phyloP scores from a whole-genome alignment of 2,329 filamentous ascomycete genomes.

The Acrodontium crateriforme region DNA sequence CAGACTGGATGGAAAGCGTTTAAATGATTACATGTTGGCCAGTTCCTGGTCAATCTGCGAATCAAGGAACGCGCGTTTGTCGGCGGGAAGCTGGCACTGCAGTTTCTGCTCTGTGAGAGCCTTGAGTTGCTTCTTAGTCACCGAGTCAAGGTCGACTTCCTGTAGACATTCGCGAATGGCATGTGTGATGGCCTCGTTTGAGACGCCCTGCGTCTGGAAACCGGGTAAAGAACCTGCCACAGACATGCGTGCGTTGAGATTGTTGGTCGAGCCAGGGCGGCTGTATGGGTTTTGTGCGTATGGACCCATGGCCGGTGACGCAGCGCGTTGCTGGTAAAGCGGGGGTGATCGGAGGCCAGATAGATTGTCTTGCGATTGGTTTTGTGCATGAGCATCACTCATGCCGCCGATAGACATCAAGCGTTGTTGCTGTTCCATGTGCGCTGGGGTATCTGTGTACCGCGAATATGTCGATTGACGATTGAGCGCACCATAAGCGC shows the following conservation, averaged over 20 bases:
- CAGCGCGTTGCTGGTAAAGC: slow-evolving; percentile 6
- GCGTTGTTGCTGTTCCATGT: slow-evolving; percentile 29
- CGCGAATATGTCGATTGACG: slow-evolving; percentile 55
- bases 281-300: slow-evolving; percentile 3
- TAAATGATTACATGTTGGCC: slow-evolving; percentile 87
- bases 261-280: slow-evolving; percentile 15
- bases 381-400: slow-evolving; percentile 24
- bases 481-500: slow-evolving; percentile 52
- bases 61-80: slow-evolving; percentile 81
- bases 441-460: slow-evolving; percentile 49
- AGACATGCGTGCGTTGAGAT: too few species aligned
- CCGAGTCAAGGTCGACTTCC: slow-evolving; percentile 88
- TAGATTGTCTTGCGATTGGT: neutral
- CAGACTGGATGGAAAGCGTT: too few species aligned
- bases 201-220: slow-evolving; percentile 55
- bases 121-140: slow-evolving; percentile 87
- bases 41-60: slow-evolving; percentile 85
- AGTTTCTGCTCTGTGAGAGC: slow-evolving; percentile 86
- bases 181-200: slow-evolving; percentile 67
- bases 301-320: slow-evolving; percentile 11
- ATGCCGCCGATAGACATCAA: slow-evolving; percentile 48
- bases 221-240: slow-evolving; percentile 37
- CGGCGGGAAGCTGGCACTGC: slow-evolving; percentile 75
- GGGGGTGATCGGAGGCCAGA: slow-evolving; percentile 22
- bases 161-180: slow-evolving; percentile 69